Evolutionary conservation across 345 rosid species (phyloP), one percentile per base, ranked within the genome.

Genomic region (Alliaria petiolata): DNA sequence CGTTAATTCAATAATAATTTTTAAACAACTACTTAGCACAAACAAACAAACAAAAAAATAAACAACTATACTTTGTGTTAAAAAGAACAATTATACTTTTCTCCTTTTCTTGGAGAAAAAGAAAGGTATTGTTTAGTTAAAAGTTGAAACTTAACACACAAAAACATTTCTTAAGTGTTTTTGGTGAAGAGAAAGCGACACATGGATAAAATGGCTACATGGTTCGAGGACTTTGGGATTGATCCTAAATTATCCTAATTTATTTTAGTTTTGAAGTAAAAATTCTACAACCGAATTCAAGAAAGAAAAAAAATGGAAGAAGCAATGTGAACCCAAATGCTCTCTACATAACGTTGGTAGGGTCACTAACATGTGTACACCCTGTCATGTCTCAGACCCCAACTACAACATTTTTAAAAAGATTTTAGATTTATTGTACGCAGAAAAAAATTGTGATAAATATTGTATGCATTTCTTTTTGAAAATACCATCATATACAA

Each of bases 351-450:
- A 40, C 53, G 31, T 34, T 66, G 54, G 78, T 66, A 10, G 78
- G 78, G 72, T 58, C 78, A 58, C 31, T 66, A 72, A 66, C 78
- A 74, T 74, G 78, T 74, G 78, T 30, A 57, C 67, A 74, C 38
- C 30, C 72, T 74, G 72, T 58, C 72, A 74, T 39, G 26, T 64
- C 71, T 45, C 71, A 45, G 65, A 43, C 58, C 26, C 46, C 59
- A 64, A 36, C 65, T 39, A 4, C 70, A 72, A 45, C 11, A 45
- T 16, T 55, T 59, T 43, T 20, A 17, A 35, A 17, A 7, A 50
- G 22, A 34, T 65, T 56, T 64, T 56, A 13, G n/a, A 26, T 65
- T 73, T 50, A 38, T 50, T 63, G 44, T 63, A 33, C 17, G 25
- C 38, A 34, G n/a, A n/a, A n/a, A n/a, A n/a, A 62, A 4, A 0